These are phyloP conservation scores for Mycena pura DNA, from an alignment of 768 basidiomycete genomes.

Conservation along the genomic window DNA sequence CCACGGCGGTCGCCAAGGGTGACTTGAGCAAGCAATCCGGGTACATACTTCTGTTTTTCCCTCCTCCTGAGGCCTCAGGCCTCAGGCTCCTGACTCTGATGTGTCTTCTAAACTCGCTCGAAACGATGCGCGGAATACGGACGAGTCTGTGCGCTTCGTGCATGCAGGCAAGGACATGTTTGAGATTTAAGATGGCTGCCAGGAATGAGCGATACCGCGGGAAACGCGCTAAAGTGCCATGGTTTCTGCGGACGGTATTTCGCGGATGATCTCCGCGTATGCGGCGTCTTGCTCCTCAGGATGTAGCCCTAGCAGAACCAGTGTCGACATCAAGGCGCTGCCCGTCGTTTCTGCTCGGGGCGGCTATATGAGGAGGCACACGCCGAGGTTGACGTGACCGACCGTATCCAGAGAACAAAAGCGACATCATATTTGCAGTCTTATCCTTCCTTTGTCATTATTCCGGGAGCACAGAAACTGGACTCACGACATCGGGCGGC, in stretches of 20 bases:
- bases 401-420: constrained; percentile 47
- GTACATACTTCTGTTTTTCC: not conserved
- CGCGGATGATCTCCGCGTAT: constrained; percentile 31
- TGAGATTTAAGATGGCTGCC: not conserved
- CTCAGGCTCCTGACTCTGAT: not conserved
- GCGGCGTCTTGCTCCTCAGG: constrained; percentile 39
- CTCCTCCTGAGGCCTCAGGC: not conserved
- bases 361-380: not conserved
- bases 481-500: constrained; percentile 14
- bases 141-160: constrained; percentile 20
- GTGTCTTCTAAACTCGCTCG: constrained; percentile 81
- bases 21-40: constrained; percentile 77
- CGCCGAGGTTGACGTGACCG: not conserved
- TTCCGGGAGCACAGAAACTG: not conserved
- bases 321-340: constrained; percentile 35
- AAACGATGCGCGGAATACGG: constrained; percentile 38
- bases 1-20: constrained; percentile 76
- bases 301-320: constrained; percentile 39
- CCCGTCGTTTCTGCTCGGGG: constrained; percentile 35
- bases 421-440: constrained; percentile 37
- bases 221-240: not conserved
- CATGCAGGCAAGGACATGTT: constrained; percentile 14
- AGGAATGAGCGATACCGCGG: not conserved
- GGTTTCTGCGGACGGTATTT: constrained; percentile 1
- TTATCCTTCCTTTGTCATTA: not conserved